Conservation (phyloP, 495 filamentous ascomycete genomes). For the Penicillium nucicola region DNA sequence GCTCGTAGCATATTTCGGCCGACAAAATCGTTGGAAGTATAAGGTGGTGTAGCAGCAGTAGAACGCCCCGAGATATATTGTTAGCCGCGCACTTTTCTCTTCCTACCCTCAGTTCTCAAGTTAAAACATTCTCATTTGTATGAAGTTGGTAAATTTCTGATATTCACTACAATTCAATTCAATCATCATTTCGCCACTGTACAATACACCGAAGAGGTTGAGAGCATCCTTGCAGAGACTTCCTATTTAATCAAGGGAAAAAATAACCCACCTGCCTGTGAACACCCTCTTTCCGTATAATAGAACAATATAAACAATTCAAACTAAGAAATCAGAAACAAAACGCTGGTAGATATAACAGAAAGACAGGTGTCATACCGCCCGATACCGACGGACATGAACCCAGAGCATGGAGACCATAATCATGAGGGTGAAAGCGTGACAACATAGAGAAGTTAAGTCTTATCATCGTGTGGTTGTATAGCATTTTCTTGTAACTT, state of each 20-base stretch:
- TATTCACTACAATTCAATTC: too few species aligned
- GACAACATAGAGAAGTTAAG: neutral
- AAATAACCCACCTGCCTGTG: neutral
- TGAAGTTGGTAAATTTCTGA: neutral
- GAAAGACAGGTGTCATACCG: constrained; percentile 16
- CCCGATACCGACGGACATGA: constrained; percentile 22
- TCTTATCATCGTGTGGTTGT: neutral
- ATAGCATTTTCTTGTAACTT: neutral
- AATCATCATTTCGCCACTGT: neutral
- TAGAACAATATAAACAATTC: constrained; percentile 1
- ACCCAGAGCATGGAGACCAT: constrained; percentile 17
- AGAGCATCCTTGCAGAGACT: neutral
- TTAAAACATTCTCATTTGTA: neutral
- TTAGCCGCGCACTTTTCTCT: too few species aligned
- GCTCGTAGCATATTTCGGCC: too few species aligned
- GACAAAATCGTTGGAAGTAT: too few species aligned
- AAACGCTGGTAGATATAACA: constrained; percentile 9
- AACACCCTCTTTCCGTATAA: neutral
- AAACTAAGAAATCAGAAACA: constrained; percentile 1
- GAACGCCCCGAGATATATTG: too few species aligned
- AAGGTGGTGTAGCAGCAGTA: too few species aligned
- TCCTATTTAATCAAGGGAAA: neutral
- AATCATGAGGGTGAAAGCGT: constrained; percentile 9
- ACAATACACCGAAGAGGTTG: neutral
- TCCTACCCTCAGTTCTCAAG: neutral